Percentiles rank a stretch among this genome's conserved stretches.
Evolutionary conservation across 1,284 basidiomycete species (phyloP).

Genomic region (Leccinum cinnamomeum): DNA sequence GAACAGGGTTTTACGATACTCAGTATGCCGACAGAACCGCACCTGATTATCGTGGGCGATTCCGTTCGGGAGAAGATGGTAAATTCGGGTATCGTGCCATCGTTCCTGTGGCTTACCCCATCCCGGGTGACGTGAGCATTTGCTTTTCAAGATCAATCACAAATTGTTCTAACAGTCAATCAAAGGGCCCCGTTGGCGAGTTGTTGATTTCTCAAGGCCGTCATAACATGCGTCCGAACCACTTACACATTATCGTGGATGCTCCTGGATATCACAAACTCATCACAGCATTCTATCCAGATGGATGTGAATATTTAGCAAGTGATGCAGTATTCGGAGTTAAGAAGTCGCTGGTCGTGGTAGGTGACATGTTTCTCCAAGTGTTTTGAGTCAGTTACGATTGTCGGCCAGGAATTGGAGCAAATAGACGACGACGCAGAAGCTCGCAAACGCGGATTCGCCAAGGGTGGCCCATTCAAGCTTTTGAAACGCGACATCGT

Average conservation of each 20-base stretch:
- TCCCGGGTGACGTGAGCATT: slow-evolving; percentile 66
- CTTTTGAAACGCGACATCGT: slow-evolving; percentile 62
- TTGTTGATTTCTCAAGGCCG: slow-evolving; percentile 59
- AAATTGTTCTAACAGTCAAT: slow-evolving; percentile 6
- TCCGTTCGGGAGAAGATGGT: slow-evolving; percentile 64
- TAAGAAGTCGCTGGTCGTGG: slow-evolving; percentile 59
- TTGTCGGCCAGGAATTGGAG: slow-evolving; percentile 42
- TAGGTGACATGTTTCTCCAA: slow-evolving; percentile 38
- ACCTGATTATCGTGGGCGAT: slow-evolving; percentile 78
- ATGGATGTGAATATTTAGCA: slow-evolving; percentile 60
- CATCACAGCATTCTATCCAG: too few species aligned
- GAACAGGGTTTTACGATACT: slow-evolving; percentile 54
- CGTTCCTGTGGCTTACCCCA: slow-evolving; percentile 78
- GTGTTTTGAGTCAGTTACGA: background rate
- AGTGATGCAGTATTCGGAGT: slow-evolving; percentile 83
- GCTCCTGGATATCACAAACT: too few species aligned
- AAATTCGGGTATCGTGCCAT: slow-evolving; percentile 73
- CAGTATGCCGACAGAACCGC: slow-evolving; percentile 61
- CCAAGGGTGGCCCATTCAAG: slow-evolving; percentile 57
- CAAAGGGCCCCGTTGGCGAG: slow-evolving; percentile 69
- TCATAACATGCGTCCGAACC: slow-evolving; percentile 78
- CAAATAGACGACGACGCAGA: slow-evolving; percentile 49
- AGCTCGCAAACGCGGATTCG: slow-evolving; percentile 61
- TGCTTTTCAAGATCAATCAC: background rate
- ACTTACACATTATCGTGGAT: slow-evolving; percentile 64